Base-by-base conservation (phyloP, 2,329 filamentous ascomycete genomes). In the Plectosphaerella cucumerina region DNA sequence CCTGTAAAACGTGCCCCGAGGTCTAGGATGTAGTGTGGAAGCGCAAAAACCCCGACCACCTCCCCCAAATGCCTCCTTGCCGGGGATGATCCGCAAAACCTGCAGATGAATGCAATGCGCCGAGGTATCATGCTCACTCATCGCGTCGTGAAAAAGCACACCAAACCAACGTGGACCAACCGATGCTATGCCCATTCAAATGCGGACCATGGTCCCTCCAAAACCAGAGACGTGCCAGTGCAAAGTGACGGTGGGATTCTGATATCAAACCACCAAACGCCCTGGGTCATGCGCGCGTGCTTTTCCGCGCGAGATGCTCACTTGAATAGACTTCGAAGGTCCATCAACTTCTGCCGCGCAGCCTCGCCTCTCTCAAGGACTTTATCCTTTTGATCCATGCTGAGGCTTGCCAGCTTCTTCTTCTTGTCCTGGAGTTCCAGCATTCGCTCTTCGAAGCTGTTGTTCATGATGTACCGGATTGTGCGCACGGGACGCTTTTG, bases 391-490 rank as follows among this genome's bases (percentile, higher is more conserved):
- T 81, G 77, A 56, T 89, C 88, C 86, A 95, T 86, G 64, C 89
- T 93, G 58, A 97, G 75, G 63, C 89, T 90, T 0, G 94, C 94
- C 48, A 99, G 73, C 67, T 90, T 87, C 72, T 87, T 89, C 78
- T 99, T 99, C 80, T 94, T 95, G 52, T 89, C 84, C 67, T 97
- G 93, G 55, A 99, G 73, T 60, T 87, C 80, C 3, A 95, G 74
- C 81, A 99, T 96, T 73, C 91, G 93, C 72, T 96, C 90, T 67
- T 99, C 94, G 53, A 99, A 96, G 62, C 90, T 96, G 53, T 84
- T 77, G 21, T 81, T 77, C 90, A 97, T 97, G 60, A 97, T 87
- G 67, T 90, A 97, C 35, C 92, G 84, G 35, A 89, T 85, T 2
- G 91, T 95, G n/a, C 81, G 81, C 1, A 99, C 94, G 12, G 86